Evolutionary conservation across 2,329 filamentous ascomycete genomes (phyloP).

Genomic region (Paracoccidioides brasiliensis): DNA sequence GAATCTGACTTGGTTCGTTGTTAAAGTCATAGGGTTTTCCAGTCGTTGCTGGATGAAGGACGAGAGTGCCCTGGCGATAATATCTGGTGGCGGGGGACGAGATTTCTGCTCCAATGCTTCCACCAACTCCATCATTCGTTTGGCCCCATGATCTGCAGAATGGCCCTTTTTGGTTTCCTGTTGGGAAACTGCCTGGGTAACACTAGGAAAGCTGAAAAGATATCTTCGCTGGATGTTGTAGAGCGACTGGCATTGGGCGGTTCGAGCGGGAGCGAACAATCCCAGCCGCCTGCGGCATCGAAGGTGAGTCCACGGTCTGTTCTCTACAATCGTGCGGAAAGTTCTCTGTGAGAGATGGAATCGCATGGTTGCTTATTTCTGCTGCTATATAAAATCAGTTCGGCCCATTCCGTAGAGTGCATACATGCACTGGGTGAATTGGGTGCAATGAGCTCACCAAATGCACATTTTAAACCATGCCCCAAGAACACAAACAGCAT

Average conservation of each 20-base stretch:
- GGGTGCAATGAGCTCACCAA: slow-evolving; percentile 1
- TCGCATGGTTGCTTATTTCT: slow-evolving; percentile 24
- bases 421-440: not conserved
- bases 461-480: slow-evolving; percentile 7
- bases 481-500: not conserved
- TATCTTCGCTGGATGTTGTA: slow-evolving; percentile 35
- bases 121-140: slow-evolving; percentile 55
- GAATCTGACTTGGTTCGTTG: slow-evolving; percentile 51
- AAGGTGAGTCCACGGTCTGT: slow-evolving; percentile 29
- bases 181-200: slow-evolving; percentile 33
- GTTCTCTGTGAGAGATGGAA: slow-evolving; percentile 33
- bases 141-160: slow-evolving; percentile 41
- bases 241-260: slow-evolving; percentile 19
- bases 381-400: not conserved
- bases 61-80: slow-evolving; percentile 52
- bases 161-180: slow-evolving; percentile 16
- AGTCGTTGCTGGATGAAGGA: slow-evolving; percentile 48
- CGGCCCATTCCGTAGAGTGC: not conserved
- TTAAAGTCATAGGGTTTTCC: slow-evolving; percentile 42
- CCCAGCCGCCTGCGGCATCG: slow-evolving; percentile 25
- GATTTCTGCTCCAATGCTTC: slow-evolving; percentile 49
- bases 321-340: slow-evolving; percentile 33
- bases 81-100: slow-evolving; percentile 49
- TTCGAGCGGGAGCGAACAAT: slow-evolving; percentile 19
- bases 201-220: slow-evolving; percentile 44